Conservation (phyloP, 305 asterid species). For the Fraxinus sp. region DNA sequence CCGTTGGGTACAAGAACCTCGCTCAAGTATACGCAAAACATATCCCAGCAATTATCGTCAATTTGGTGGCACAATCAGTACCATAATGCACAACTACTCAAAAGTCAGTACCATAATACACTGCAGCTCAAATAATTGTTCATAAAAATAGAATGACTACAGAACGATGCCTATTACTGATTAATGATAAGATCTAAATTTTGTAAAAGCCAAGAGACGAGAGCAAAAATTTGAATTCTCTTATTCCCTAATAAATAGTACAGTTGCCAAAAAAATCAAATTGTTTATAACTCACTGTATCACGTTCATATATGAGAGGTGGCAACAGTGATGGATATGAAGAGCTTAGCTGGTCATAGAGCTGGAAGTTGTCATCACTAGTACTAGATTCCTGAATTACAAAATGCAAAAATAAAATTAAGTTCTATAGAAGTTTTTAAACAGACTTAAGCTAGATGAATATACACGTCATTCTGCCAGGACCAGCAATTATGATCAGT, state of each 20-base stretch:
- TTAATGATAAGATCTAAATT: background rate
- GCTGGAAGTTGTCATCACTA: constrained; percentile 50
- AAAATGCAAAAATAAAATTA: background rate
- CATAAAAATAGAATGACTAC: background rate
- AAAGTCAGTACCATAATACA: background rate
- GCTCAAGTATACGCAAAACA: background rate
- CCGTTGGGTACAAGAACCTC: background rate
- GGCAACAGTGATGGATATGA: constrained; percentile 80
- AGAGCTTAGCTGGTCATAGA: constrained; percentile 65
- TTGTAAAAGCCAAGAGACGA: background rate
- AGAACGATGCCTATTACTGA: background rate
- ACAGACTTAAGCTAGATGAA: background rate
- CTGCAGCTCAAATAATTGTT: background rate
- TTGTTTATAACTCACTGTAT: constrained; percentile 14
- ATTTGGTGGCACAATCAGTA: background rate
- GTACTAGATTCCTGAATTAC: constrained; percentile 44
- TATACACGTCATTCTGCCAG: background rate
- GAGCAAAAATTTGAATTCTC: background rate
- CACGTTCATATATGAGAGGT: constrained; percentile 82
- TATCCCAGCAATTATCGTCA: background rate
- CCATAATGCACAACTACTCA: background rate
- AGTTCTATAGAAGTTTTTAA: background rate
- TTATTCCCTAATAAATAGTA: background rate
- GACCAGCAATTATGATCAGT: background rate
- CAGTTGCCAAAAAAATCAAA: background rate